A percentile compares a stretch with the other conserved stretches of the same genome.
Conservation (phyloP, 257 asterid genomes). For the Fraxinus cuspidata region DNA sequence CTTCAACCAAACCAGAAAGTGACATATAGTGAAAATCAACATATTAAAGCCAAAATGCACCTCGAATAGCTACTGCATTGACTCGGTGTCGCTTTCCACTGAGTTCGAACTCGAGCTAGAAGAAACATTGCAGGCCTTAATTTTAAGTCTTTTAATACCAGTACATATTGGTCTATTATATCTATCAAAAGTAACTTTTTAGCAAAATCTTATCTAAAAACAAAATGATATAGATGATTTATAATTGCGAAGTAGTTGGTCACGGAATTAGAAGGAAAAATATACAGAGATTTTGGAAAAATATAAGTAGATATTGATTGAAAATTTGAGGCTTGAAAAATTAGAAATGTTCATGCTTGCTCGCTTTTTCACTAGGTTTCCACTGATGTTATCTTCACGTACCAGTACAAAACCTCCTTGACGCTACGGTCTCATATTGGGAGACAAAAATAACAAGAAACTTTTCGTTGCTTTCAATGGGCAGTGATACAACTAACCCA, state of each 20-base stretch:
- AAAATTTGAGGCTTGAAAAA: conserved; percentile 22
- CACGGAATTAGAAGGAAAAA: conserved; percentile 25
- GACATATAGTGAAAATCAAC: conserved; percentile 6
- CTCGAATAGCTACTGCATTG: conserved; percentile 61
- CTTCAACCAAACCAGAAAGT: not conserved
- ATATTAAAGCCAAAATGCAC: conserved; percentile 33
- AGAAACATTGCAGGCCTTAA: conserved; percentile 41
- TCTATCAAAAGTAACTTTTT: conserved; percentile 28
- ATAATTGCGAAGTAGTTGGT: conserved; percentile 13
- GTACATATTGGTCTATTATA: conserved; percentile 8
- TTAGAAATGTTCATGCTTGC: conserved; percentile 22
- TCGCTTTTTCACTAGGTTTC: not conserved
- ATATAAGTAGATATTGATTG: not conserved
- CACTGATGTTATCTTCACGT: not conserved
- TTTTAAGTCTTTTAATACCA: conserved; percentile 28
- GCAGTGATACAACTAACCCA: not conserved
- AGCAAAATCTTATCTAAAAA: conserved; percentile 21
- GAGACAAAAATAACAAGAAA: not conserved
- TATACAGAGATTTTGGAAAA: conserved; percentile 29
- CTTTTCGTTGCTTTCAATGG: not conserved
- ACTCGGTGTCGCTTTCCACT: conserved; percentile 39
- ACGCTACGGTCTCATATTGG: not conserved
- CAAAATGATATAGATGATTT: conserved; percentile 25
- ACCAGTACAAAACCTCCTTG: not conserved
- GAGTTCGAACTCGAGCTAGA: conserved; percentile 40